Base-by-base conservation (phyloP, 805 yeast genomes). In the Cyberlindnera saturnus region DNA sequence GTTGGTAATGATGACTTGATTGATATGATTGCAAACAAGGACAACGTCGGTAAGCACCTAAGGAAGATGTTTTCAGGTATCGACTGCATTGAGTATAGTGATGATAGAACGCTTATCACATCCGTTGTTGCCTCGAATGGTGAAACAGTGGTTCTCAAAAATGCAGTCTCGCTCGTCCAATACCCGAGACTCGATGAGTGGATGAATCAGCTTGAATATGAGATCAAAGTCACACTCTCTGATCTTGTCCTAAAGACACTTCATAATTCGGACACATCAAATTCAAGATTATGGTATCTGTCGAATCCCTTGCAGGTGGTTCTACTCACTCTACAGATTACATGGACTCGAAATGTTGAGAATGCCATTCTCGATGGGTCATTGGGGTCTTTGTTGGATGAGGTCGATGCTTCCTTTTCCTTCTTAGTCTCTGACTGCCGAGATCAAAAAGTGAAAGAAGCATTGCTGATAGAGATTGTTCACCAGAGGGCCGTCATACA, bases 1-100 rank as follows among this genome's bases (percentile, higher is more conserved):
- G 65, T 91, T 23, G 96, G 97, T 6, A 91, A 91, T 58, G 96
- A 89, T 46, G 96, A 91, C 58, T 63, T 91, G 28, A 65, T 91
- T 30, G 95, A 87, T 47, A 74, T 91, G 33, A 74, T 91, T 31
- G 96, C 97, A 3, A 74, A 81, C 40, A 65, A 78, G 0, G 63
- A 58, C 5, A 74, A 81, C 49, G 67, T 82, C 4, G 79, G 81
- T 15, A 72, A 69, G 37, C 89, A 83, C 54, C 62, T 89, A 39
- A 67, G 69, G 38, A 86, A 85, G 54, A 74, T 89, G 81, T 89
- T 85, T 58, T 60, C 78, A 5, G 95, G 91, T 2, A 65, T 88
- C 3, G 50, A 71, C 0, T 55, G 66, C 3, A 50, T 86, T 3
- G 52, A 61, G 0, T 60, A 55, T 32, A 71, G 72, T 16, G 51